phyloP scores from a whole-genome alignment of 2,329 filamentous ascomycete genomes.

The Fusarium pilosicola region DNA sequence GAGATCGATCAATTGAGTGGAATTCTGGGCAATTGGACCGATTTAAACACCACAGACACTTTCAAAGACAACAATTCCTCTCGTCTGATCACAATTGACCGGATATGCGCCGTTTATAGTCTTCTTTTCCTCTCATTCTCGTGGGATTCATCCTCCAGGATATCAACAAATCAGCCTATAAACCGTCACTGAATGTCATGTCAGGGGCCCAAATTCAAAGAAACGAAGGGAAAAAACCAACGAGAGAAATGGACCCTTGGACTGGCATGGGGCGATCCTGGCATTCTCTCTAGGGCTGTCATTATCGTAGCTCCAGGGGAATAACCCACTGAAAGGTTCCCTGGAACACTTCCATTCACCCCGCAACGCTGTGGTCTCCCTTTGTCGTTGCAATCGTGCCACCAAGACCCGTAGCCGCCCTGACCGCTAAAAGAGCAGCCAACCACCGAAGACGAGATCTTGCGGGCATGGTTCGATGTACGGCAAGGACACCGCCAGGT shows the following conservation, averaged over 20 bases:
- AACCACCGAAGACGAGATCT: slow-evolving; percentile 22
- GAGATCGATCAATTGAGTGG: slow-evolving; percentile 8
- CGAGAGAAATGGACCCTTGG: slow-evolving; percentile 12
- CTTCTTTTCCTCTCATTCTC: slow-evolving; percentile 13
- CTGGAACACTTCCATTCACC: slow-evolving; percentile 24
- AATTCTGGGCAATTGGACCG: slow-evolving; percentile 8
- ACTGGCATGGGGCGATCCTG: slow-evolving; percentile 13
- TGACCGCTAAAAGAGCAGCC: slow-evolving; percentile 32
- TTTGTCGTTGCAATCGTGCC: slow-evolving; percentile 22
- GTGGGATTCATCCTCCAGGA: slow-evolving; percentile 1
- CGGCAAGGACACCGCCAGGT: slow-evolving; percentile 32
- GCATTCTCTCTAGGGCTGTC: slow-evolving; percentile 14
- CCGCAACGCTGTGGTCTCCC: slow-evolving; percentile 23
- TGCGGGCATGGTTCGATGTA: slow-evolving; percentile 35
- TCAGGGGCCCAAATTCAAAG: background rate
- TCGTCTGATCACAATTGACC: slow-evolving; percentile 23
- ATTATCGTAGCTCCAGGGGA: slow-evolving; percentile 9
- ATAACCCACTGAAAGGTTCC: slow-evolving; percentile 17
- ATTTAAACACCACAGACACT: slow-evolving; percentile 8
- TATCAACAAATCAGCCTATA: slow-evolving; percentile 32
- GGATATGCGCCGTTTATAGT: slow-evolving; percentile 33
- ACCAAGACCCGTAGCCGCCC: slow-evolving; percentile 25
- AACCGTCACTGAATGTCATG: slow-evolving; percentile 22
- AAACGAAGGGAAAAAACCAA: background rate
- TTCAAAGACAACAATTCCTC: slow-evolving; percentile 2